These are phyloP conservation scores for Peronospora belbahrii DNA, from an alignment of 352 stramenopile genomes.

Conservation along the genomic window DNA sequence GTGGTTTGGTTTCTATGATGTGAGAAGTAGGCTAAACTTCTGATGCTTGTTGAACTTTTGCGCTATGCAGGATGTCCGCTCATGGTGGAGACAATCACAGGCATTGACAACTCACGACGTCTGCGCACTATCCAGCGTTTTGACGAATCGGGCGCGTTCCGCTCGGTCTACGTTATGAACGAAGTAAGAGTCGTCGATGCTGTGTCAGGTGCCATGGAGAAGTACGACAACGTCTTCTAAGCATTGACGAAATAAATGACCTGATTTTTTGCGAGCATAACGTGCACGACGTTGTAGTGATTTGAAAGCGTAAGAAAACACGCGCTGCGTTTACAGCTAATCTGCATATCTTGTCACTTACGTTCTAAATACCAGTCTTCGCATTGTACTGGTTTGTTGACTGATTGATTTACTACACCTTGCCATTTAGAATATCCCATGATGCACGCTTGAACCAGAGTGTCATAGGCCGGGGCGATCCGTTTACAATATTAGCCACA, in stretches of 20 bases:
- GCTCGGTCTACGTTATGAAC: slow-evolving; percentile 86
- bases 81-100: slow-evolving; percentile 82
- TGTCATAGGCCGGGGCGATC: slow-evolving; percentile 33
- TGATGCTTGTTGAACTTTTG: not conserved
- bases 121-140: slow-evolving; percentile 83
- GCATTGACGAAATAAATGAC: not conserved
- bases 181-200: slow-evolving; percentile 78
- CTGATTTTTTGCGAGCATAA: no score
- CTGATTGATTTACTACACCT: slow-evolving; percentile 18
- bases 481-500: slow-evolving; percentile 41
- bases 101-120: slow-evolving; percentile 68
- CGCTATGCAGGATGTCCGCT: slow-evolving; percentile 46
- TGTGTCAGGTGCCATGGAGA: slow-evolving; percentile 83
- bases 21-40: not conserved
- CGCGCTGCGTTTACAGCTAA: slow-evolving; percentile 3
- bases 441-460: slow-evolving; percentile 57
- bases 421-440: slow-evolving; percentile 46
- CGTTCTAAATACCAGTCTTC: slow-evolving; percentile 18
- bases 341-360: slow-evolving; percentile 3
- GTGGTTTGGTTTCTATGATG: not conserved
- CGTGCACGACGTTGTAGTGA: slow-evolving; percentile 1
- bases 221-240: slow-evolving; percentile 81
- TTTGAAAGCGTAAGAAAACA: slow-evolving; percentile 1
- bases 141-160: slow-evolving; percentile 78
- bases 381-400: slow-evolving; percentile 1